Base-by-base conservation (phyloP, 495 filamentous ascomycete genomes). In the Amphirosellinia nigrospora region DNA sequence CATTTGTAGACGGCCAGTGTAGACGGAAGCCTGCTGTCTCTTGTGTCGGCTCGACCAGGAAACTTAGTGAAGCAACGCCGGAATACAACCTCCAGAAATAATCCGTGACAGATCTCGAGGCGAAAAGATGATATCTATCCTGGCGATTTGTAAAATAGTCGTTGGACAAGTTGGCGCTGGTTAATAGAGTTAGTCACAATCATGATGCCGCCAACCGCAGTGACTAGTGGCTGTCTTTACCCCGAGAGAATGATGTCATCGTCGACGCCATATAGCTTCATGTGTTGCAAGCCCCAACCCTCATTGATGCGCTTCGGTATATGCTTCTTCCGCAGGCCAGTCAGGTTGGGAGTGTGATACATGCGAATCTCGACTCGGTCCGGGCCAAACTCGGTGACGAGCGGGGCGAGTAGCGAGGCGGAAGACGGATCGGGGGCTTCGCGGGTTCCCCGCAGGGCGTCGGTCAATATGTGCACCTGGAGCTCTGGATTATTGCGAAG, bases 111-210 rank as follows among this genome's bases (percentile, higher is more conserved):
- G 90, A 87, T 70, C 84, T 87, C 16, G 91, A 94, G 6, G 86
- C 88, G 80, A 97, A 97, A 60, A 98, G 79, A 76, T 99, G 96
- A 73, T 99, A 99, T 60, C 96, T 86, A 75, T 99, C 96, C 70
- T 98, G 89, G 4, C 96, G 89, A 74, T 98, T 95, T 13, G 93
- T 97, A 78, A 99, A 99, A 79, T 99, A 99, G 75, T 98, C 95
- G 41, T 85, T 86, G 6, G 94, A 97, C 11, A 99, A 84, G 70
- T 99, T 99, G 10, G 96, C 96, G 38, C 90, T 93, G 50, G 6
- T 62, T 9, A 21, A 21, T 60, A 36, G n/a, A 62, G 34, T 58
- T 41, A 64, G 21, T 45, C 10, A 59, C 16, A 2, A 13, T 16
- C 28, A 34, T 58, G 19, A 4, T n/a, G n/a, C n/a, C n/a, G 0